These are phyloP conservation scores for Colletotrichum zoysiae DNA, from an alignment of 2,329 filamentous ascomycete species.

Conservation along the genomic window DNA sequence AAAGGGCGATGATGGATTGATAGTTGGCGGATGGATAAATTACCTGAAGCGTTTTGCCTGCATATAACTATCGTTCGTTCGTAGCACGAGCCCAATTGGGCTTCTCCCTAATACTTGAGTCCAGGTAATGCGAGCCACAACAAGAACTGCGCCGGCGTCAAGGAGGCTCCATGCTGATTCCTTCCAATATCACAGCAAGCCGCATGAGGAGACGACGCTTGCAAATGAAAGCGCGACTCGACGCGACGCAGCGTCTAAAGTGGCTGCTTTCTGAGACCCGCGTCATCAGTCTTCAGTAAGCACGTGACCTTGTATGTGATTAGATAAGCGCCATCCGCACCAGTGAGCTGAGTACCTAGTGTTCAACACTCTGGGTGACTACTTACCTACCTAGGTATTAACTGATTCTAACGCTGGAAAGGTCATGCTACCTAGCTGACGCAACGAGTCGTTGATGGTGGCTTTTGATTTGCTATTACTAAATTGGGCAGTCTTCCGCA, in stretches of 20 bases:
- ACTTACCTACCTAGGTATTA: no score
- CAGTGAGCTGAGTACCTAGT: background rate
- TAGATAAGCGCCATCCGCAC: background rate
- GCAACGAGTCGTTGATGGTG: background rate
- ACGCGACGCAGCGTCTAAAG: constrained; percentile 33
- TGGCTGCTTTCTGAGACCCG: constrained; percentile 27
- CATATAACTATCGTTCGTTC: constrained; percentile 10
- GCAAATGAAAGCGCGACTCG: constrained; percentile 29
- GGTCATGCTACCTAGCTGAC: background rate
- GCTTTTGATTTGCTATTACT: background rate
- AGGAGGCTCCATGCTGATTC: constrained; percentile 37
- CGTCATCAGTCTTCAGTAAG: background rate
- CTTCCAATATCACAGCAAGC: constrained; percentile 29
- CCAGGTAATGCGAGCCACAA: constrained; percentile 34
- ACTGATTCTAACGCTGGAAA: background rate
- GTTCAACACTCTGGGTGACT: no score
- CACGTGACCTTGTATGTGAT: constrained; percentile 17
- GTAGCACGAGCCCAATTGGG: constrained; percentile 12
- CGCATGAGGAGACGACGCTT: constrained; percentile 22
- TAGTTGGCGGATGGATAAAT: constrained; percentile 14
- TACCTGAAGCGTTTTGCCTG: constrained; percentile 15
- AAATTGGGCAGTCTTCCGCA: background rate
- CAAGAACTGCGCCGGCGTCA: constrained; percentile 23
- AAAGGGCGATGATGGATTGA: constrained; percentile 4
- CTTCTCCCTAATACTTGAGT: background rate